A percentile compares a stretch with the other conserved stretches of the same genome.
These are phyloP conservation scores for Penicillium corylophilum DNA, from an alignment of 2,329 filamentous ascomycete species.

Conservation along the genomic window DNA sequence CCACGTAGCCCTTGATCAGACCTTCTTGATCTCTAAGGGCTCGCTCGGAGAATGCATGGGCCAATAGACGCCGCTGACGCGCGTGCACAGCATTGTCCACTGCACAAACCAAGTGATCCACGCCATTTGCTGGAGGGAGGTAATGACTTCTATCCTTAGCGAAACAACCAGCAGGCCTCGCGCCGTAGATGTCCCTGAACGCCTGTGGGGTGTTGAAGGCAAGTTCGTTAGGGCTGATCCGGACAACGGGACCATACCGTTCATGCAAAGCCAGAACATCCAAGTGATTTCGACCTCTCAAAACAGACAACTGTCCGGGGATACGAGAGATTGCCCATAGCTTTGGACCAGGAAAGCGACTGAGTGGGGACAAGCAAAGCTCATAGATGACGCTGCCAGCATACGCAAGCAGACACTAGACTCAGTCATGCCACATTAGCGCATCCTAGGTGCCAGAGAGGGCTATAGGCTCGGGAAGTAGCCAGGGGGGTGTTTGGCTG, in stretches of 20 bases:
- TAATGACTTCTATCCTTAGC: constrained; percentile 23
- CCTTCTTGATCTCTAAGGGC: constrained; percentile 31
- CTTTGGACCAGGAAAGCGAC: constrained; percentile 30
- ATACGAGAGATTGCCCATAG: constrained; percentile 25
- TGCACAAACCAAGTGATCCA: constrained; percentile 20
- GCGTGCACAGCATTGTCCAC: constrained; percentile 20
- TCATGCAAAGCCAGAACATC: constrained; percentile 24
- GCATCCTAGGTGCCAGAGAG: neutral
- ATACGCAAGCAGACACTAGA: constrained; percentile 3
- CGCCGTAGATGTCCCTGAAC: constrained; percentile 36
- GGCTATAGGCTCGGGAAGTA: neutral
- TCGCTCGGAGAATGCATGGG: constrained; percentile 31
- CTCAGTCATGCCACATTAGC: neutral
- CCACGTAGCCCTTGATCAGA: constrained; percentile 26
- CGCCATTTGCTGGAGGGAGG: constrained; percentile 38
- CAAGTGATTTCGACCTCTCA: constrained; percentile 25
- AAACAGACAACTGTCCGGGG: constrained; percentile 19
- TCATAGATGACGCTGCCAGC: constrained; percentile 15
- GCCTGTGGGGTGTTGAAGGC: constrained; percentile 30
- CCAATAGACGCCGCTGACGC: constrained; percentile 21
- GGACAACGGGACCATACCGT: constrained; percentile 19
- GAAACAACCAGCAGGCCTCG: constrained; percentile 21
- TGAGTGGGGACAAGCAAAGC: constrained; percentile 25
- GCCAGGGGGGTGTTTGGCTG: neutral
- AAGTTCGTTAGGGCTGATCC: constrained; percentile 20